Percentiles rank a stretch among this genome's conserved stretches.
These are phyloP conservation scores for Aaosphaeria arxii DNA, from an alignment of 2,329 filamentous ascomycete species.

Conservation along the genomic window DNA sequence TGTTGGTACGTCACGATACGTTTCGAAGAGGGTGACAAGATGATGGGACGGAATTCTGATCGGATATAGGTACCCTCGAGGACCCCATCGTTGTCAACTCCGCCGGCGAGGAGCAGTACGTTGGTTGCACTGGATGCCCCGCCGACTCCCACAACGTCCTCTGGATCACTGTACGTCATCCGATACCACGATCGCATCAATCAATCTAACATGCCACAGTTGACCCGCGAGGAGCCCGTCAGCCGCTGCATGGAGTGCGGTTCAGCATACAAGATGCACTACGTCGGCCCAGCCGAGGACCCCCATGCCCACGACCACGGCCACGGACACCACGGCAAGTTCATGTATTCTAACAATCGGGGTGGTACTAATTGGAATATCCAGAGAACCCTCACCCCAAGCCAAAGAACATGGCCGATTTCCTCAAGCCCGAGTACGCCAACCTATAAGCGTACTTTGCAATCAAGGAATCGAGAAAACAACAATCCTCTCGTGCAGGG, in stretches of 20 bases:
- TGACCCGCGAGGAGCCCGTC: slow-evolving; percentile 83
- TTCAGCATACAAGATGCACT: slow-evolving; percentile 96
- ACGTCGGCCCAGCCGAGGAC: slow-evolving; percentile 79
- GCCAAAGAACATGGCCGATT: slow-evolving; percentile 96
- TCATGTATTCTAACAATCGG: background rate
- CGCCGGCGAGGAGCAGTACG: slow-evolving; percentile 93
- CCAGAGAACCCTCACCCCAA: slow-evolving; percentile 48
- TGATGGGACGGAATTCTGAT: background rate
- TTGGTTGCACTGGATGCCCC: slow-evolving; percentile 91
- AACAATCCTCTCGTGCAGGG: slow-evolving; percentile 19
- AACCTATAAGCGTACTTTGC: slow-evolving; percentile 47
- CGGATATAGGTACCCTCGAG: slow-evolving; percentile 69
- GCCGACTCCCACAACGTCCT: slow-evolving; percentile 86
- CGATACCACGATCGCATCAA: background rate
- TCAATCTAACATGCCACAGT: slow-evolving; percentile 46
- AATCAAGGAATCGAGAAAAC: slow-evolving; percentile 17
- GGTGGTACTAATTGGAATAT: background rate
- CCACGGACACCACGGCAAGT: slow-evolving; percentile 29
- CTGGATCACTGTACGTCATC: slow-evolving; percentile 81
- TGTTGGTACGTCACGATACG: slow-evolving; percentile 58
- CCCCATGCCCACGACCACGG: slow-evolving; percentile 59
- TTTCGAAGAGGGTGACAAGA: background rate
- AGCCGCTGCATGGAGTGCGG: slow-evolving; percentile 98
- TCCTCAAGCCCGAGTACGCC: slow-evolving; percentile 90
- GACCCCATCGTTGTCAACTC: slow-evolving; percentile 85